Base-by-base conservation (phyloP, 768 basidiomycete genomes). In the Leccinum subgranulosum region DNA sequence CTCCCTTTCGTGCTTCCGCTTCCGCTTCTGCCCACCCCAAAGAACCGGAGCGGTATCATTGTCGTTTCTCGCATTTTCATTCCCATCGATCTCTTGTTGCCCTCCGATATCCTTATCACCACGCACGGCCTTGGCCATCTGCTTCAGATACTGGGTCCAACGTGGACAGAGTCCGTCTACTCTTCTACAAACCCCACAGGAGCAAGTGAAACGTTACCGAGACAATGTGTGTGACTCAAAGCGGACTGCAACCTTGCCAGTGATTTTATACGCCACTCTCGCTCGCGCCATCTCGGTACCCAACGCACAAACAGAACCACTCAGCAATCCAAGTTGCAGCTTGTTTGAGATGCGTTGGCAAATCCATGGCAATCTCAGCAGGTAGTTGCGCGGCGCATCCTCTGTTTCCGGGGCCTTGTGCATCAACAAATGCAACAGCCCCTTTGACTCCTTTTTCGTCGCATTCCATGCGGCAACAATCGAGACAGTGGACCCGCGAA, bases 281-380 rank as follows among this genome's bases (percentile, higher is more conserved):
- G 25, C 25, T 25, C 3, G 25, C 4, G 25, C 25, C 25, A 25
- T 25, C 25, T 3, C 4, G 25, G 25, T 25, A 25, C 25, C 25
- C 25, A 25, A 25, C 2, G 25, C 3, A 25, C 3, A 25, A 25
- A 25, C 23, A 25, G 25, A 25, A 34, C 53, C 66, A 66, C 68
- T 41, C 23, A 15, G 46, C 2, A 2, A 10, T 8, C 9, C 29
- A 10, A 10, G 29, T 29, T 23, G 4, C 34, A 43, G 7, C 21
- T 8, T 43, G 41, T 29, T 29, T 29, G 9, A 29, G 8, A 29
- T 12, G 78, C 74, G 64, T 94, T 94, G 36, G 85, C 76, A 9
- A 90, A 90, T 77, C 23, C 89, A 85, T 1, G 92, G 74, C 0
- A 82, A 64, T 0, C 85, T 90, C 23, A 94, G 79, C 3, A 25